phyloP scores from a whole-genome alignment of 768 basidiomycete genomes.

The Amanita brunnescens region DNA sequence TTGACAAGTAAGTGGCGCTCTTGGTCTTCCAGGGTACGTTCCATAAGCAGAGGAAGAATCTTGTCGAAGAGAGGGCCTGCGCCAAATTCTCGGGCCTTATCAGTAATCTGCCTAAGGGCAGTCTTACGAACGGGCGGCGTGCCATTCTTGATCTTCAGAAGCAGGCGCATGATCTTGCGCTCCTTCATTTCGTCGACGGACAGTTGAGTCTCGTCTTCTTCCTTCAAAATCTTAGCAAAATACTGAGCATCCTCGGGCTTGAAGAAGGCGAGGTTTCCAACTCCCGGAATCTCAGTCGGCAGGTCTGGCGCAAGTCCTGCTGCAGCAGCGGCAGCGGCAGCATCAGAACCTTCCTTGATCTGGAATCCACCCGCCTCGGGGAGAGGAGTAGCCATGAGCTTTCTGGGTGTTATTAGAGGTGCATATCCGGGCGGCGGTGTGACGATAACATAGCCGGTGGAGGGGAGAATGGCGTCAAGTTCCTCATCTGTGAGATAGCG shows the following conservation, averaged over 20 bases:
- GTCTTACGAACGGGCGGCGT: slow-evolving; percentile 98
- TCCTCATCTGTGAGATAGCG: slow-evolving; percentile 96
- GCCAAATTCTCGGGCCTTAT: slow-evolving; percentile 97
- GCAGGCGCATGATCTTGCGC: slow-evolving; percentile 95
- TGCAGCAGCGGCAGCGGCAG: slow-evolving; percentile 79
- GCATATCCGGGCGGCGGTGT: slow-evolving; percentile 92
- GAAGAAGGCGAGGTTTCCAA: slow-evolving; percentile 95
- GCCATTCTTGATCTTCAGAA: slow-evolving; percentile 99
- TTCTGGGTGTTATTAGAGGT: slow-evolving; percentile 57
- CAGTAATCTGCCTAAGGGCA: slow-evolving; percentile 95
- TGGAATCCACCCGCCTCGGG: slow-evolving; percentile 81
- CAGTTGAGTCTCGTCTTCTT: slow-evolving; percentile 90
- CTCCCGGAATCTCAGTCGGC: slow-evolving; percentile 96
- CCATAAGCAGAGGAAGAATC: slow-evolving; percentile 96
- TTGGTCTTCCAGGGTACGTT: slow-evolving; percentile 94
- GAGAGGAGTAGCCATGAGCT: slow-evolving; percentile 48
- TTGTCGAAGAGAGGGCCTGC: slow-evolving; percentile 98
- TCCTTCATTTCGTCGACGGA: slow-evolving; percentile 99
- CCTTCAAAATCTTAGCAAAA: slow-evolving; percentile 91
- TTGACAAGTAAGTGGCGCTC: slow-evolving; percentile 97
- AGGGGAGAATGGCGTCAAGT: slow-evolving; percentile 82
- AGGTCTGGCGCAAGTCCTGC: slow-evolving; percentile 89
- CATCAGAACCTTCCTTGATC: slow-evolving; percentile 91
- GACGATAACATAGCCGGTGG: slow-evolving; percentile 83
- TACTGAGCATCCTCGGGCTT: slow-evolving; percentile 98